Base-by-base conservation (phyloP, 169 alveolate genomes). In the Babesia caballi region DNA sequence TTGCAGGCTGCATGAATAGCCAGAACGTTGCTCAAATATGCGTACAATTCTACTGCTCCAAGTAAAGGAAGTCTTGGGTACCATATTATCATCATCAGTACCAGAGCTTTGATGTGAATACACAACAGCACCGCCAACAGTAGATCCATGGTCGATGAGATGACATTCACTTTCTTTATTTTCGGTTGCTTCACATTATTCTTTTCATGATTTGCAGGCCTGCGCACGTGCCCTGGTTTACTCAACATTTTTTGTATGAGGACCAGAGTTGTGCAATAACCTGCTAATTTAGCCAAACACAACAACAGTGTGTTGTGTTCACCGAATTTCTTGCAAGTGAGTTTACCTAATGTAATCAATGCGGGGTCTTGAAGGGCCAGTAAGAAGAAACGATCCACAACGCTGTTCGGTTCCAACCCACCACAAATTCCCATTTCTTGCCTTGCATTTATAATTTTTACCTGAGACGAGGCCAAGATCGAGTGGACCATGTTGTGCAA, bases 71-170 rank as follows among this genome's bases (percentile, higher is more conserved):
- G 58, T 36, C 77, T 61, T 4, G 84, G 84, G 35, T 65, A 65
- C 84, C 84, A 74, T 32, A 74, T 66, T 23, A 59, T 74, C 68
- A 74, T 74, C 84, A 74, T 74, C 6, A 74, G 67, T 33, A 74
- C 84, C 57, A 74, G 59, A 3, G 84, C 73, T 57, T 74, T 74
- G 23, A 74, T 74, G 25, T 74, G 84, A 32, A 74, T 59, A 33
- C 84, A 52, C 25, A 74, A 28, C 5, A 74, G 46, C 8, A 74
- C 47, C 23, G 77, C 74, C 23, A 61, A 44, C 28, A 65, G 11
- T 9, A 74, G 42, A 63, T 74, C 70, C 36, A 40, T 56, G 23
- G 53, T 56, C 15, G 67, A 59, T 4, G 73, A 47, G 4, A 30
- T 6, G 0, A n/a, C 52, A 28, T 49, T 28, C 25, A 63, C 25